A percentile compares a stretch with the other conserved stretches of the same genome.
Evolutionary conservation across 495 filamentous ascomycete genomes (phyloP).

Genomic region (Aspergillus affinis): DNA sequence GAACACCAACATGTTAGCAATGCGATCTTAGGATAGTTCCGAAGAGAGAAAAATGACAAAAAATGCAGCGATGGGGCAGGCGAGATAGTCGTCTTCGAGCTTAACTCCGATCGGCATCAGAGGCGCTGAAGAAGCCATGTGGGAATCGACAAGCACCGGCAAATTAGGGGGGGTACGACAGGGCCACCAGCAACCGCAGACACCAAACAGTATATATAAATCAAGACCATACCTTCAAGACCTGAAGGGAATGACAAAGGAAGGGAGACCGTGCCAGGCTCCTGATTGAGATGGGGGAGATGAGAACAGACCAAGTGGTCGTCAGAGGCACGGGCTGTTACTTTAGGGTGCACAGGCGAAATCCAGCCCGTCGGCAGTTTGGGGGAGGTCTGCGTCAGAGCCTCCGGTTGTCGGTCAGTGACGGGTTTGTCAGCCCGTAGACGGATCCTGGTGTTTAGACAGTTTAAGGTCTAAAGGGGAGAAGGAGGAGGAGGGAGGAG

Average conservation of each 20-base stretch:
- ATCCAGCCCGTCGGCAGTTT: conserved; percentile 18
- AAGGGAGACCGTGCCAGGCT: conserved; percentile 11
- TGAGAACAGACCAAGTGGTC: conserved; percentile 7
- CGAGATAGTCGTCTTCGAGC: not conserved
- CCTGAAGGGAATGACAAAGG: conserved; percentile 33
- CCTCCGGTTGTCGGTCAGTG: not conserved
- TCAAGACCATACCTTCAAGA: conserved; percentile 21
- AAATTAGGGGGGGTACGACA: not conserved
- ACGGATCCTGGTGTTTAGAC: not conserved
- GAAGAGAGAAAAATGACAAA: not conserved
- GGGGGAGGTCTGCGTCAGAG: conserved; percentile 8
- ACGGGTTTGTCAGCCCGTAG: not conserved
- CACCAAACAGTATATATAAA: not conserved
- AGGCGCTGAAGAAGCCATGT: not conserved
- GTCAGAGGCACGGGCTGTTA: conserved; percentile 11
- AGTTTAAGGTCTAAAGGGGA: too few relatives aligned
- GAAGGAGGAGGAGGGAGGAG: not conserved
- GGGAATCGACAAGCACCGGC: not conserved
- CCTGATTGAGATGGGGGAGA: conserved; percentile 3
- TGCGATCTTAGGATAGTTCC: not conserved
- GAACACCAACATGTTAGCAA: conserved; percentile 26
- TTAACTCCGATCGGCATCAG: not conserved
- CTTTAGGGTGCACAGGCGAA: conserved; percentile 17
- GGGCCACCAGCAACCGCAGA: not conserved
- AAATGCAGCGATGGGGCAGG: not conserved